A percentile compares a stretch with the other conserved stretches of the same genome.
These are phyloP conservation scores for Dujonia santamariae DNA, from an alignment of 1,139 yeast genomes.

Conservation along the genomic window DNA sequence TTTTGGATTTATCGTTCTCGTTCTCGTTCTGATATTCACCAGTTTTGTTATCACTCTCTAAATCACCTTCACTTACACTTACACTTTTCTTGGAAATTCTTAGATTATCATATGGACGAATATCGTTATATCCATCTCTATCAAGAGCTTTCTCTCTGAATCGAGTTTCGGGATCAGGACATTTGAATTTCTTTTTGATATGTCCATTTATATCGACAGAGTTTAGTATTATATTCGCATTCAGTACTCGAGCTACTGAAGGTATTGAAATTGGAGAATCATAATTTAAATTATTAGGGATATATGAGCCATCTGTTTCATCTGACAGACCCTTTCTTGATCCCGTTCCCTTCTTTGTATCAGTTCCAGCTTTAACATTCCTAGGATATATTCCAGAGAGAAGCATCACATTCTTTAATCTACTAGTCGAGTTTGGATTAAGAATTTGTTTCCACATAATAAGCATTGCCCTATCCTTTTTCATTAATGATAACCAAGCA, in stretches of 20 bases:
- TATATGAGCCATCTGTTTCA: not conserved
- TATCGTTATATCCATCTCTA: constrained; percentile 27
- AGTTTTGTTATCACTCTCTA: constrained; percentile 4
- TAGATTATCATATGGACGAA: constrained; percentile 21
- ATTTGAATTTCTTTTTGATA: not conserved
- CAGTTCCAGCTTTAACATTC: constrained; percentile 1
- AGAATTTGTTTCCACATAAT: constrained; percentile 1
- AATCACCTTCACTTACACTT: constrained; percentile 8
- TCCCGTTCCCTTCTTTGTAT: not conserved
- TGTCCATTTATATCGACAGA: not conserved
- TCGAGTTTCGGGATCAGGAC: constrained; percentile 13
- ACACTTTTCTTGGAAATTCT: not conserved
- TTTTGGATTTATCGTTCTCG: not conserved
- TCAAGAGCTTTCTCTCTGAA: constrained; percentile 26
- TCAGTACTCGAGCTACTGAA: too few relatives aligned
- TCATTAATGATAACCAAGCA: constrained; percentile 37
- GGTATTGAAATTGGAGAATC: too few relatives aligned
- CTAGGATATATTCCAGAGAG: not conserved
- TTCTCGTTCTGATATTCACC: not conserved
- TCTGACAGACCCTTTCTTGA: too few relatives aligned
- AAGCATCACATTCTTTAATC: not conserved
- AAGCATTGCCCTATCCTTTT: constrained; percentile 29
- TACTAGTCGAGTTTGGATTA: not conserved
- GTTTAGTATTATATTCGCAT: too few relatives aligned
- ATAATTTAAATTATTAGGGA: not conserved